Percentiles rank a stretch among this genome's conserved stretches.
Conservation (phyloP, 2,329 filamentous ascomycete genomes). For the Colletotrichum sansevieriae region DNA sequence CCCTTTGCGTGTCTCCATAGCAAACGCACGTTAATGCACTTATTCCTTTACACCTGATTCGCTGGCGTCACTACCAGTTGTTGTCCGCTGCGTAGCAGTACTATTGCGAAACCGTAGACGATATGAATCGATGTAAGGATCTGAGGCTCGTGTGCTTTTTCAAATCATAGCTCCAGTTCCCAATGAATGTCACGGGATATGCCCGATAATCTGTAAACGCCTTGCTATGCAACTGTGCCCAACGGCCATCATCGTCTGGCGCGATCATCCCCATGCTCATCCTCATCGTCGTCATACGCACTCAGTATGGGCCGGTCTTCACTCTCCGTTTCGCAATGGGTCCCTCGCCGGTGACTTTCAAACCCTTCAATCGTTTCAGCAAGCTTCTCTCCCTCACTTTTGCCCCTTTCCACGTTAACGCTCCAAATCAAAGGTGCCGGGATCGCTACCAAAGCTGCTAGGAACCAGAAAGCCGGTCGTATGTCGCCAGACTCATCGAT, state of each 20-base stretch:
- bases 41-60: constrained; percentile 23
- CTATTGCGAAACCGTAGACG: constrained; percentile 9
- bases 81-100: neutral
- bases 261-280: constrained; percentile 26
- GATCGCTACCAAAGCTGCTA: constrained; percentile 85
- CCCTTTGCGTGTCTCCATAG: neutral
- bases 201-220: constrained; percentile 42
- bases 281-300: constrained; percentile 51
- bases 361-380: constrained; percentile 71
- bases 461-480: constrained; percentile 90
- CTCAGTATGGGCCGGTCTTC: constrained; percentile 53
- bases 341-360: constrained; percentile 44
- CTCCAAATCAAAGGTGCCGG: constrained; percentile 88
- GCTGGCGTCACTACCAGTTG: neutral
- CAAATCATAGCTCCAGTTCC: neutral
- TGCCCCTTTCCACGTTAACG: constrained; percentile 86
- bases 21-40: constrained; percentile 11
- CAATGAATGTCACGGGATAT: neutral
- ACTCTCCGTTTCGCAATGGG: constrained; percentile 45
- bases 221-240: constrained; percentile 44
- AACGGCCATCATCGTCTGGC: constrained; percentile 7
- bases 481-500: constrained; percentile 88
- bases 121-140: neutral
- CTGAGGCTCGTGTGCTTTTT: constrained; percentile 11
- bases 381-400: constrained; percentile 74